Base-by-base conservation (phyloP, 2,329 filamentous ascomycete species). In the Ilyonectria destructans region DNA sequence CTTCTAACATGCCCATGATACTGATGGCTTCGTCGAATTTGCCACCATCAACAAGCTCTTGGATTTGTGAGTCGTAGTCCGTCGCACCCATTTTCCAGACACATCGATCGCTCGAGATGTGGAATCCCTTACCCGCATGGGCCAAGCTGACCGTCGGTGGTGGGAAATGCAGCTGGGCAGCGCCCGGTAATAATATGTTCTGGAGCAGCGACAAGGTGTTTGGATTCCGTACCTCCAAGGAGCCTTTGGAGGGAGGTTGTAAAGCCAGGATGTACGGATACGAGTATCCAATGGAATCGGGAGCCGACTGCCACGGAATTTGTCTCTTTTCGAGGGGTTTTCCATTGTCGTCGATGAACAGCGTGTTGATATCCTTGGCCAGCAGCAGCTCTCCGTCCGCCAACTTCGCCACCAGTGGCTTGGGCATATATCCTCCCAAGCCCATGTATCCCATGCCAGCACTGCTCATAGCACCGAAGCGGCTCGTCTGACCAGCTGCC, bases 371-470 rank as follows among this genome's bases (percentile, higher is more conserved):
- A 75, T 99, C 96, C 80, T 97, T 97, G n/a, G 96, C 94, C n/a
- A 99, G 86, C 66, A 99, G 83, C 79, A 98, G 89, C 81, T 98
- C 90, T 5, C 93, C 93, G 71, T 97, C 93, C 3, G 90, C 89
- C 13, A 99, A 86, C 73, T 92, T 92, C 6, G 95, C 92, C 6
- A 94, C 94, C 75, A 99, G 86, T 7, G 96, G 97, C 77, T 94
- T 97, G 2, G 96, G 96, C 63, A 96, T 94, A 84, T 95, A 96
- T 48, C 94, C 93, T 57, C 94, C 95, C 78, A 98, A 91, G 1
- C 96, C 96, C 89, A 98, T 97, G 78, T 98, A 98, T 51, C 95
- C 95, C 94, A 98, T 98, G 55, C 94, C 93, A 8, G 92, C 93
- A 62, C 91, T 93, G 67, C 92, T 93, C 69, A 96, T 91, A 2